Percentiles rank a stretch among this genome's conserved stretches.
These are phyloP conservation scores for Coemansia sp. DNA, from an alignment of 192 early-diverging fungal species.

Conservation along the genomic window DNA sequence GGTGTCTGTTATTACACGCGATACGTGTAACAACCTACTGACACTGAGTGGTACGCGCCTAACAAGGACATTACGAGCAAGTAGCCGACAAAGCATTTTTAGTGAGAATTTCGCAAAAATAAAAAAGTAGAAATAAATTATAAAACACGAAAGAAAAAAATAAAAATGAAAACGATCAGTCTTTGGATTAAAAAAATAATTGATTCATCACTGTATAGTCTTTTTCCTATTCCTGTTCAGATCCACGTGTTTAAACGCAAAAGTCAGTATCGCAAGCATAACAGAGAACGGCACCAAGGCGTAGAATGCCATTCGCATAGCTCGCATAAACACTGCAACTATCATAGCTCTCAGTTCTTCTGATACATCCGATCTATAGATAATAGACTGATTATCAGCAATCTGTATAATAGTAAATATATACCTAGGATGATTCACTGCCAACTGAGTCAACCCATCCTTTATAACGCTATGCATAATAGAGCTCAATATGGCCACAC, in stretches of 20 bases:
- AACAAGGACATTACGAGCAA: not conserved
- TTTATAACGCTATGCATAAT: conserved; percentile 45
- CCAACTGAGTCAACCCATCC: conserved; percentile 48
- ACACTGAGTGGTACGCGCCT: not conserved
- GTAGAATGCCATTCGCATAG: conserved; percentile 58
- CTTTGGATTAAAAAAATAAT: not conserved
- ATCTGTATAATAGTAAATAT: conserved; percentile 44
- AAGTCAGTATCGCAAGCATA: conserved; percentile 22
- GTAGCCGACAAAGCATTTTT: conserved; percentile 10
- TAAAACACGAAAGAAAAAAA: not conserved
- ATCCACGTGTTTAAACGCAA: conserved; percentile 44
- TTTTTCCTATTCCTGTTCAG: conserved; percentile 43
- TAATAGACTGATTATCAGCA: conserved; percentile 58
- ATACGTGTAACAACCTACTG: not conserved
- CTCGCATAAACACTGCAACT: conserved; percentile 53
- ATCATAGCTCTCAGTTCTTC: conserved; percentile 33
- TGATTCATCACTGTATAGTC: conserved; percentile 25
- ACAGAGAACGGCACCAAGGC: conserved; percentile 59
- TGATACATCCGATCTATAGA: conserved; percentile 36
- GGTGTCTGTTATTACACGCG: not conserved
- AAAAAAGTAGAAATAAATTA: not conserved
- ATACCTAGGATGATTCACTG: conserved; percentile 29
- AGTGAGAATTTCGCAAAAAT: not conserved
- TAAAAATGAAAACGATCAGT: conserved; percentile 5
- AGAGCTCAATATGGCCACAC: conserved; percentile 51